Evolutionary conservation across 148 eudicot species (phyloP), one percentile per base, ranked within the genome.

Genomic region (Vaccinium myrtillus): DNA sequence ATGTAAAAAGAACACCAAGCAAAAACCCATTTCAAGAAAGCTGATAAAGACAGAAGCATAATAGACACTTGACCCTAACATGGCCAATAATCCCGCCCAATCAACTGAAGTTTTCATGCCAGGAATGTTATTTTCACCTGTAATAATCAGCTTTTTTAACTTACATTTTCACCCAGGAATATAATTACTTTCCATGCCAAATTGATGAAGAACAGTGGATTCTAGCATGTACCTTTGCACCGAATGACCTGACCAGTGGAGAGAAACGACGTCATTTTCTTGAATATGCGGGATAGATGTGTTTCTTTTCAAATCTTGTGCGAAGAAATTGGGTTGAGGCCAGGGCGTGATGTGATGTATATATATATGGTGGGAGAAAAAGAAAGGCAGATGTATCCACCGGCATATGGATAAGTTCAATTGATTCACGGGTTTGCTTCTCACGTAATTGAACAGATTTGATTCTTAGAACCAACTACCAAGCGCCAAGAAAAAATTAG

Each of bases 191-290:
- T 55, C 59, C 59, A 55, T 55, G 11, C 16, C 19, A 3, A 10
- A n/a, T 14, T 12, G 56, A 49, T 25, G 43, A 25, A 53, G 19
- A 19, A 11, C 6, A 49, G n/a, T 51, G 25, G 21, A 55, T 83
- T 19, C 12, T 19, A 51, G 25, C 21, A 30, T 71, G 54, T 63
- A 88, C 90, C 88, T 85, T 86, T 84, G 90, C 90, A 88, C 14
- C 88, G 87, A 65, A 88, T 88, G 59, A 84, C 83, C 74, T 88
- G 86, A 73, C 87, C 87, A 30, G 86, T 25, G 23, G 85, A 76
- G 67, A 30, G 59, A 77, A 87, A 85, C 84, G 84, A 83, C 15
- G 65, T 50, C 73, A 36, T 74, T 46, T 74, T 74, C 8, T 18
- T 39, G 21, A 18, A 8, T 74, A 59, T 19, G 10, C 2, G 65